Conservation (phyloP, 805 yeast species). For the Metschnikowia aberdeeniae region DNA sequence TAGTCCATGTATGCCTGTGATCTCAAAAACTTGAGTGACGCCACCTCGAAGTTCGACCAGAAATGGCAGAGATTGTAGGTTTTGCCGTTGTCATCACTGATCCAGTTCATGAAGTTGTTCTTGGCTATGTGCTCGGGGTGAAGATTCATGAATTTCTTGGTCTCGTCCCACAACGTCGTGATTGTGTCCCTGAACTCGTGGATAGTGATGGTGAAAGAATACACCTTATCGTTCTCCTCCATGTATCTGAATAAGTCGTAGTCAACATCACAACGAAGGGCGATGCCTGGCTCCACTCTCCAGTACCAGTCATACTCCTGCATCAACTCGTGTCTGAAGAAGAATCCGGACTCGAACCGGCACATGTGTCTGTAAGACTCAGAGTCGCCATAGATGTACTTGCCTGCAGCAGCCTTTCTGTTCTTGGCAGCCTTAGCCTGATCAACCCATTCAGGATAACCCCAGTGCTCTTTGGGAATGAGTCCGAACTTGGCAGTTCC, state of each 20-base stretch:
- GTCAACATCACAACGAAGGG: conserved; percentile 76
- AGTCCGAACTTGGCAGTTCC: conserved; percentile 77
- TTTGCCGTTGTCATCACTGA: conserved; percentile 64
- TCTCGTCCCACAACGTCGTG: conserved; percentile 77
- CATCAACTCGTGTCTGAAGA: conserved; percentile 72
- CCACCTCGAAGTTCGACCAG: conserved; percentile 90
- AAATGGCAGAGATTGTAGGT: conserved; percentile 80
- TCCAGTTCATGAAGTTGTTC: conserved; percentile 65
- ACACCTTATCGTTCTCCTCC: conserved; percentile 71
- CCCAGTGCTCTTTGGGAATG: conserved; percentile 85
- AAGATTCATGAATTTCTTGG: conserved; percentile 59
- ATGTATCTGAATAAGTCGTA: conserved; percentile 83
- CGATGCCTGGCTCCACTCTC: conserved; percentile 89
- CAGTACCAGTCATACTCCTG: conserved; percentile 84
- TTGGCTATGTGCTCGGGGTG: conserved; percentile 59
- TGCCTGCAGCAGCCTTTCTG: conserved; percentile 53
- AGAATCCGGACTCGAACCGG: conserved; percentile 86
- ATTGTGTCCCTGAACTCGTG: conserved; percentile 83
- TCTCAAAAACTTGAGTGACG: conserved; percentile 70
- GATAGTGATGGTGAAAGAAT: conserved; percentile 82
- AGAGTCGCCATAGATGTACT: conserved; percentile 70
- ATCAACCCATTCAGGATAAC: conserved; percentile 82
- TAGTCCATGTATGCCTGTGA: conserved; percentile 63
- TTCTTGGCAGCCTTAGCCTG: conserved; percentile 61
- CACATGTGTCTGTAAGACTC: conserved; percentile 90